Conservation (phyloP, 2,329 filamentous ascomycete genomes). For the Curvularia sp. region DNA sequence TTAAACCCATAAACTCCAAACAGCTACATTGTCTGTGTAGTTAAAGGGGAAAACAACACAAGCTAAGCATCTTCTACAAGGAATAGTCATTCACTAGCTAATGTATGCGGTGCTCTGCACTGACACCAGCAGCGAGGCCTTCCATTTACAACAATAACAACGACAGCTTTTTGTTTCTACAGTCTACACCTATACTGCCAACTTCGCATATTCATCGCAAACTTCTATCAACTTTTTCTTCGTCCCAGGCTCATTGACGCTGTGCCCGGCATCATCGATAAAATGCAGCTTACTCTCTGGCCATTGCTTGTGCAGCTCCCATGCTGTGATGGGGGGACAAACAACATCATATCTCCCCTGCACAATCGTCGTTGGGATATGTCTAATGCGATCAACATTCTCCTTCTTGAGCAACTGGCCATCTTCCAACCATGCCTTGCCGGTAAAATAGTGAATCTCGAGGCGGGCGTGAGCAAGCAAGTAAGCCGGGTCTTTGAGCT, state of each 20-base stretch:
- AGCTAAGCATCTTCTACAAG: too few species aligned
- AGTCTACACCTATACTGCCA: background rate
- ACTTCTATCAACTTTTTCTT: constrained; percentile 34
- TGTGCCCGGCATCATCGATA: constrained; percentile 47
- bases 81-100: background rate
- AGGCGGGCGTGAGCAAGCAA: constrained; percentile 51
- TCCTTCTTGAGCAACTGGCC: constrained; percentile 50
- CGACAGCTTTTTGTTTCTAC: background rate
- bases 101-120: background rate
- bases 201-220: constrained; percentile 35
- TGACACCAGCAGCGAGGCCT: background rate
- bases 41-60: too few species aligned
- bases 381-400: constrained; percentile 47
- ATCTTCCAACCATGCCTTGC: constrained; percentile 54
- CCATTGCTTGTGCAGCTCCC: constrained; percentile 53
- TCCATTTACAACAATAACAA: background rate
- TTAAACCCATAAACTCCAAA: background rate
- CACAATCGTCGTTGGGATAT: constrained; percentile 53
- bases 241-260: constrained; percentile 39
- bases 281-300: constrained; percentile 46
- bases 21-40: background rate
- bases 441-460: constrained; percentile 55
- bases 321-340: constrained; percentile 55
- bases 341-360: constrained; percentile 59
- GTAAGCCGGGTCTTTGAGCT: constrained; percentile 44